Percentiles rank a stretch among this genome's conserved stretches.
Evolutionary conservation across 768 basidiomycete genomes (phyloP).

Genomic region (Lactarius hatsudake): DNA sequence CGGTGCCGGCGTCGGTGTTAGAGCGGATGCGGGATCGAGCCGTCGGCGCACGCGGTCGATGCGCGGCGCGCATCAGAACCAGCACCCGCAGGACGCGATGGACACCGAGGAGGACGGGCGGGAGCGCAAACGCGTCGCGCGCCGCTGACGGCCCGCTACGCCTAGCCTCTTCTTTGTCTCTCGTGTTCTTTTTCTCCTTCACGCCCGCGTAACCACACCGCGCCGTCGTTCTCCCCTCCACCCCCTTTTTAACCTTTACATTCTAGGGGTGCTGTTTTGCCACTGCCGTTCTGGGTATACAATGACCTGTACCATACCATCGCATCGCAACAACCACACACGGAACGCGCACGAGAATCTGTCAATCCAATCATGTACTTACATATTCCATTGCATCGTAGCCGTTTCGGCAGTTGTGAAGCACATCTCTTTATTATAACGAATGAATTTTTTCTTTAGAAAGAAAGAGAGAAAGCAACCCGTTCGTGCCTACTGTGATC

Average conservation of each 20-base stretch:
- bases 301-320: constrained; percentile 19
- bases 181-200: not conserved
- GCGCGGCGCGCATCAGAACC: constrained; percentile 41
- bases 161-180: not conserved
- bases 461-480: too few relatives aligned
- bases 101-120: constrained; percentile 75
- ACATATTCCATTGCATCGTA: constrained; percentile 21
- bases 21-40: constrained; percentile 34
- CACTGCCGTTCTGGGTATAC: constrained; percentile 15
- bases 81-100: constrained; percentile 49
- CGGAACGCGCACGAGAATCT: constrained; percentile 16
- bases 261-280: constrained; percentile 10
- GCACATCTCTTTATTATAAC: constrained; percentile 27
- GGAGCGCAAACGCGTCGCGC: constrained; percentile 70
- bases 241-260: not conserved
- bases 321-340: constrained; percentile 2
- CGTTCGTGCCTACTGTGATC: too few relatives aligned
- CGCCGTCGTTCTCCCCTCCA: not conserved
- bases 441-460: constrained; percentile 4
- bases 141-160: constrained; percentile 45
- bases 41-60: constrained; percentile 58
- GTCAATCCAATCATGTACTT: constrained; percentile 21
- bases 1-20: constrained; percentile 29
- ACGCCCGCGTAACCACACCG: not conserved
- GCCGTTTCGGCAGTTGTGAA: constrained; percentile 19